Conservation (phyloP, 768 basidiomycete species). For the Collybia mongolica region DNA sequence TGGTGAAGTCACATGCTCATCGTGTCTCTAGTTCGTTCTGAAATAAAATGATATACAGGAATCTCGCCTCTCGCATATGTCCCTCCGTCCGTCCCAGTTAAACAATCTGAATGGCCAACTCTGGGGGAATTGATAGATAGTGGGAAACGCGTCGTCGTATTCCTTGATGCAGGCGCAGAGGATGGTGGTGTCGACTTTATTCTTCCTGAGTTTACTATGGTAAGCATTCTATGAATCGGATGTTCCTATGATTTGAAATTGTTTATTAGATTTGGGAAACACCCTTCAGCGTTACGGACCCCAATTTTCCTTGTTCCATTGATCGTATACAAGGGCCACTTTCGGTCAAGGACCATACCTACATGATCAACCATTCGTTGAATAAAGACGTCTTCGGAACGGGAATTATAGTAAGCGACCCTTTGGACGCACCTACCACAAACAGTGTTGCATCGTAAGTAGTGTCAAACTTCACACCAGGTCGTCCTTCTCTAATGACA, state of each 20-base stretch:
- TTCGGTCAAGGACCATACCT: constrained; percentile 47
- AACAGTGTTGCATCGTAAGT: constrained; percentile 39
- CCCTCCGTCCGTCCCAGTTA: constrained; percentile 44
- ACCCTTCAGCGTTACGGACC: constrained; percentile 49
- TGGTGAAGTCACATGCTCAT: constrained; percentile 24
- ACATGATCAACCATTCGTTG: constrained; percentile 59
- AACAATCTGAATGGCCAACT: constrained; percentile 57
- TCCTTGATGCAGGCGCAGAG: constrained; percentile 53
- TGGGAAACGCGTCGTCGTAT: constrained; percentile 59
- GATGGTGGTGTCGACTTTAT: constrained; percentile 44
- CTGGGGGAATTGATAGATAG: constrained; percentile 59
- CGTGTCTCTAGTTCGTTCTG: not conserved
- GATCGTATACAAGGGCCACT: constrained; percentile 51
- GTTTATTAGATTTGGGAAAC: constrained; percentile 54
- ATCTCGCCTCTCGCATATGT: constrained; percentile 48
- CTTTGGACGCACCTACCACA: constrained; percentile 32
- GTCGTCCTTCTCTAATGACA: not conserved
- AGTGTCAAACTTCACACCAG: not conserved
- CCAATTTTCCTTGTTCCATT: constrained; percentile 51
- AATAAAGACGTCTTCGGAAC: constrained; percentile 42
- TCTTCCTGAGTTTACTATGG: constrained; percentile 58
- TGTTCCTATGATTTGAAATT: too few species aligned
- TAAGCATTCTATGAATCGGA: constrained; percentile 13
- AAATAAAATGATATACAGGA: constrained; percentile 20
- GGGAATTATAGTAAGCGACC: constrained; percentile 39